phyloP scores from a whole-genome alignment of 805 yeast genomes.

The Nakazawaea populi region DNA sequence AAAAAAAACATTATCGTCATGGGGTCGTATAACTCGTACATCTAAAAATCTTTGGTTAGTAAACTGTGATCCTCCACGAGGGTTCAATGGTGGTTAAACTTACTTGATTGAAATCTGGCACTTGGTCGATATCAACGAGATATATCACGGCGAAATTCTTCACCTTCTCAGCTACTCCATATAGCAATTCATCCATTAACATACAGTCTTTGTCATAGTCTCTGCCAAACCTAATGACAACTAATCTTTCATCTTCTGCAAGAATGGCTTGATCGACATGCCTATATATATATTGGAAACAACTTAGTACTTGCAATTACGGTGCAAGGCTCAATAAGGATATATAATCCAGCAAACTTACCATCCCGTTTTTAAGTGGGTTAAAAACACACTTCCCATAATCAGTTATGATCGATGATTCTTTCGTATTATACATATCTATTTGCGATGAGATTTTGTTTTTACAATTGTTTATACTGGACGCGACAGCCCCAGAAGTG shows the following conservation, averaged over 20 bases:
- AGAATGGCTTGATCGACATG: slow-evolving; percentile 97
- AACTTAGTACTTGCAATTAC: too few relatives aligned
- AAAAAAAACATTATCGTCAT: slow-evolving; percentile 91
- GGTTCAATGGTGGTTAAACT: slow-evolving; percentile 12
- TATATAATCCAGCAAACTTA: slow-evolving; percentile 11
- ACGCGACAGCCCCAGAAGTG: background rate
- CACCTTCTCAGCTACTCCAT: slow-evolving; percentile 73
- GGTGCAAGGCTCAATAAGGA: background rate
- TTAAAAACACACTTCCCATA: slow-evolving; percentile 77
- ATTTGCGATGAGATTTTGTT: background rate
- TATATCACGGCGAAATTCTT: slow-evolving; percentile 85
- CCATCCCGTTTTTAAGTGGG: slow-evolving; percentile 78
- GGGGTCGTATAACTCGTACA: slow-evolving; percentile 89
- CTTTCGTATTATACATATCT: background rate
- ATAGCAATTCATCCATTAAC: slow-evolving; percentile 85
- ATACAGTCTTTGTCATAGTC: slow-evolving; percentile 74
- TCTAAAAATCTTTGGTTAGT: slow-evolving; percentile 23
- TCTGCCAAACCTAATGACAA: slow-evolving; percentile 83
- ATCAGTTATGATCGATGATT: too few relatives aligned
- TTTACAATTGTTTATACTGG: background rate
- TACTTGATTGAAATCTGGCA: slow-evolving; percentile 76
- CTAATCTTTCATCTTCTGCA: slow-evolving; percentile 83
- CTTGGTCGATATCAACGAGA: slow-evolving; percentile 82
- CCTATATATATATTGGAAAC: slow-evolving; percentile 25
- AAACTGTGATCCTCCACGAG: background rate